phyloP scores from a whole-genome alignment of 1,284 basidiomycete genomes.

The Sporisorium iseilematis-ciliati region DNA sequence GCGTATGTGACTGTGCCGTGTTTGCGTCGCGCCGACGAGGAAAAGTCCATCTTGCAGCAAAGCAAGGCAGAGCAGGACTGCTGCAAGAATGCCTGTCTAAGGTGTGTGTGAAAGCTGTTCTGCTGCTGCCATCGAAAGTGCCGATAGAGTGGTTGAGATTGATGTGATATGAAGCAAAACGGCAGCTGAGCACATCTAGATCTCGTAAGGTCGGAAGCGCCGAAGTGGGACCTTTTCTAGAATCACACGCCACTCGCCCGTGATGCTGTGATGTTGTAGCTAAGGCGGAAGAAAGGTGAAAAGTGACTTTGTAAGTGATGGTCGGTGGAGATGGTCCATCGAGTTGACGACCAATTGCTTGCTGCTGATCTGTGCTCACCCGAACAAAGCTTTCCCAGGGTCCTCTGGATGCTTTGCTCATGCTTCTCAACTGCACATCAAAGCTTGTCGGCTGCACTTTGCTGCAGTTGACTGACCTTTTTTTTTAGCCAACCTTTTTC shows the following conservation, averaged over 20 bases:
- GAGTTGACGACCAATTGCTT: too few species aligned
- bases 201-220: conserved; percentile 6
- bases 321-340: too few species aligned
- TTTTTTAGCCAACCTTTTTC: too few species aligned
- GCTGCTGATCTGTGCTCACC: too few species aligned
- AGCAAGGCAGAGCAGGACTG: background rate
- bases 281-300: background rate
- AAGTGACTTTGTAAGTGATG: background rate
- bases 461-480: too few species aligned
- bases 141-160: background rate
- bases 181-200: background rate
- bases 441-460: too few species aligned
- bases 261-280: background rate
- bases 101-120: background rate
- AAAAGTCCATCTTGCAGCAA: conserved; percentile 24
- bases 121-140: background rate
- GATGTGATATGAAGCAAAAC: background rate
- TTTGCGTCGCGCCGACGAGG: conserved; percentile 28
- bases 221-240: background rate
- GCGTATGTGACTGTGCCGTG: conserved; percentile 32
- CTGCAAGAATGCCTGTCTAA: background rate
- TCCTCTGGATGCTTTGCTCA: too few species aligned
- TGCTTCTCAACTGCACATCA: too few species aligned
- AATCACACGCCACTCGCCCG: background rate
- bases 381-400: too few species aligned